Percentiles rank a stretch among this genome's conserved stretches.
Evolutionary conservation across 768 basidiomycete species (phyloP).

Genomic region (Porphyrellus cyaneotinctus): DNA sequence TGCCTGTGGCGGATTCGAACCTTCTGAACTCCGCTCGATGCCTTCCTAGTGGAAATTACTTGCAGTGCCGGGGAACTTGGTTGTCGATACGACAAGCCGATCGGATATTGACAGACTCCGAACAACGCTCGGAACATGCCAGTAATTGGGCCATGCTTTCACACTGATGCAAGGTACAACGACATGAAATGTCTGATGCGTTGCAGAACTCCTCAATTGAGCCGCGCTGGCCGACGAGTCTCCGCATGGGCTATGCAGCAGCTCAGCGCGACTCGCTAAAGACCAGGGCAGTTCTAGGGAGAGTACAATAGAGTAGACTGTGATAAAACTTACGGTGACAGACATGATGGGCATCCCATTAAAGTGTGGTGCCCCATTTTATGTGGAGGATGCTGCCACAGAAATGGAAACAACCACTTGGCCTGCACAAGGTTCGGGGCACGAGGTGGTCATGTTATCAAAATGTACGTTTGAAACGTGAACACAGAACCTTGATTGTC

Average conservation of each 20-base stretch:
- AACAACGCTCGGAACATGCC: background rate
- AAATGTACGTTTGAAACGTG: background rate
- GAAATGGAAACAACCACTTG: background rate
- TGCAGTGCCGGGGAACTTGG: background rate
- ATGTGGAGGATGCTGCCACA: too few relatives aligned
- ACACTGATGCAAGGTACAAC: too few relatives aligned
- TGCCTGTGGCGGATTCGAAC: background rate
- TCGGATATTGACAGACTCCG: background rate
- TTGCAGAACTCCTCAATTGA: too few relatives aligned
- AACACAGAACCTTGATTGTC: background rate
- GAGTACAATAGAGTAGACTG: background rate
- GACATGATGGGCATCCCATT: too few relatives aligned
- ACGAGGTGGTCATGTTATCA: background rate
- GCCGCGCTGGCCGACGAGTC: too few relatives aligned
- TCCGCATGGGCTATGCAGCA: too few relatives aligned
- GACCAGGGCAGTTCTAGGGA: too few relatives aligned
- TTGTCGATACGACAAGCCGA: background rate
- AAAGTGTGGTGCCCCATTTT: background rate
- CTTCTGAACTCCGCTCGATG: background rate
- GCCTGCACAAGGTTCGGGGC: background rate
- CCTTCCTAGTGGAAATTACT: background rate
- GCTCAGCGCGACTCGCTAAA: too few relatives aligned
- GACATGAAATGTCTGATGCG: too few relatives aligned
- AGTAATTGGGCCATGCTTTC: background rate
- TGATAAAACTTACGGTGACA: background rate